Conservation (phyloP, 1,284 basidiomycete species). For the Grifola frondosa region DNA sequence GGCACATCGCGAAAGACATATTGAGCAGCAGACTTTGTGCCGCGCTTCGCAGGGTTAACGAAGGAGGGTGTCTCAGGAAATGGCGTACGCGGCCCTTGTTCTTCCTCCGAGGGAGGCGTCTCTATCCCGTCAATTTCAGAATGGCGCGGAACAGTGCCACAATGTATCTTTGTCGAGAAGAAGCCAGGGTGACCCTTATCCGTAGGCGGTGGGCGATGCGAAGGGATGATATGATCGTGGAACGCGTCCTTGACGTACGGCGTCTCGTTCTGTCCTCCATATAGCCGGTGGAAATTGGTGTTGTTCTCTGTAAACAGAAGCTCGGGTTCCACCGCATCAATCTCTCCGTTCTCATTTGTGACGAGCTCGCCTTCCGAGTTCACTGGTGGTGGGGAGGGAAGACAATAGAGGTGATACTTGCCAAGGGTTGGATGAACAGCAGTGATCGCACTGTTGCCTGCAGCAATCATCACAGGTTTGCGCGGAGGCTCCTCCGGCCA, state of each 20-base stretch:
- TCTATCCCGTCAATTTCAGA: slow-evolving; percentile 29
- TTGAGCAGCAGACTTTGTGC: slow-evolving; percentile 93
- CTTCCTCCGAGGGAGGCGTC: slow-evolving; percentile 30
- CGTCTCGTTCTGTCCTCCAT: slow-evolving; percentile 82
- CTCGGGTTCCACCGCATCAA: slow-evolving; percentile 71
- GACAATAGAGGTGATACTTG: slow-evolving; percentile 83
- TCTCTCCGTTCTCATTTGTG: slow-evolving; percentile 62
- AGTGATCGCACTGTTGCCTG: slow-evolving; percentile 65
- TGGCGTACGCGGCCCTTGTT: slow-evolving; percentile 54
- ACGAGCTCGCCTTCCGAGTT: slow-evolving; percentile 52
- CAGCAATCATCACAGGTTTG: slow-evolving; percentile 69
- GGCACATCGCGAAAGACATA: slow-evolving; percentile 89
- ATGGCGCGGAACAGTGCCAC: slow-evolving; percentile 43
- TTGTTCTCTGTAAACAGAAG: slow-evolving; percentile 96
- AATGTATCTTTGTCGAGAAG: slow-evolving; percentile 50
- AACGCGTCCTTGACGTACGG: slow-evolving; percentile 97
- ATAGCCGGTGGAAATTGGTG: slow-evolving; percentile 92
- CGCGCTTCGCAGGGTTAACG: slow-evolving; percentile 85
- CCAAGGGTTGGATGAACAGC: slow-evolving; percentile 75
- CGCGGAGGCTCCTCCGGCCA: slow-evolving; percentile 85
- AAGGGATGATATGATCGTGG: slow-evolving; percentile 92
- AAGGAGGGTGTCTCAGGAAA: slow-evolving; percentile 55
- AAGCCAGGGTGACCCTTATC: slow-evolving; percentile 32
- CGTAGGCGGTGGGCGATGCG: slow-evolving; percentile 64
- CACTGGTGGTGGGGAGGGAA: slow-evolving; percentile 89